Percentiles rank a stretch among this genome's conserved stretches.
Conservation (phyloP, 1,139 yeast genomes). For the Zygosaccharomyces pseudobailii region DNA sequence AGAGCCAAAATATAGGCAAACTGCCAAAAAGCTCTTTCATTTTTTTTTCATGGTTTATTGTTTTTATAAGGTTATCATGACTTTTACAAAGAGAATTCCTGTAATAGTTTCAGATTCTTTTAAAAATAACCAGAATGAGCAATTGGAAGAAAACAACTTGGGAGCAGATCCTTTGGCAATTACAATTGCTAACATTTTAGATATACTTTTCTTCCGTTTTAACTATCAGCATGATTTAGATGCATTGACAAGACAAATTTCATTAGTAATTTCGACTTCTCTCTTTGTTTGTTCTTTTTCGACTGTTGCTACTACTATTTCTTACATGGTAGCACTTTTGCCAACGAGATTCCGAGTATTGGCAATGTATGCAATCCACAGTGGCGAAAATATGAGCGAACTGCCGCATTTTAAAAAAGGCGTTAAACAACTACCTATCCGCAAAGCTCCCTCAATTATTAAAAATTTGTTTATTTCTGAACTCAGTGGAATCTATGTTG, state of each 20-base stretch:
- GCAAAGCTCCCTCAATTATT: constrained; percentile 30
- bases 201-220: constrained; percentile 30
- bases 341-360: constrained; percentile 29
- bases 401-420: constrained; percentile 22
- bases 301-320: constrained; percentile 53
- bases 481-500: constrained; percentile 69
- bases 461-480: constrained; percentile 57
- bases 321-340: constrained; percentile 31
- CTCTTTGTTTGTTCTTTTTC: constrained; percentile 64
- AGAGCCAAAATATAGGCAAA: constrained; percentile 18
- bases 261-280: constrained; percentile 59
- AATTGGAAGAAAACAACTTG: constrained; percentile 12
- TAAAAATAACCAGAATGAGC: constrained; percentile 9
- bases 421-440: neutral
- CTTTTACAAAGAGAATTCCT: constrained; percentile 27
- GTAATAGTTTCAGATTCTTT: constrained; percentile 20
- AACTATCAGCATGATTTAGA: constrained; percentile 42
- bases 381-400: constrained; percentile 11
- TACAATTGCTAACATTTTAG: constrained; percentile 52
- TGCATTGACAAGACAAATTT: constrained; percentile 58
- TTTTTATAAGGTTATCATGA: constrained; percentile 24
- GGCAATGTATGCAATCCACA: constrained; percentile 28
- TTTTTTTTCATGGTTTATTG: constrained; percentile 28
- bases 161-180: constrained; percentile 56
- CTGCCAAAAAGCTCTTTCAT: constrained; percentile 21